These are phyloP conservation scores for Tuber borchii DNA, from an alignment of 495 filamentous ascomycete genomes.

Conservation along the genomic window DNA sequence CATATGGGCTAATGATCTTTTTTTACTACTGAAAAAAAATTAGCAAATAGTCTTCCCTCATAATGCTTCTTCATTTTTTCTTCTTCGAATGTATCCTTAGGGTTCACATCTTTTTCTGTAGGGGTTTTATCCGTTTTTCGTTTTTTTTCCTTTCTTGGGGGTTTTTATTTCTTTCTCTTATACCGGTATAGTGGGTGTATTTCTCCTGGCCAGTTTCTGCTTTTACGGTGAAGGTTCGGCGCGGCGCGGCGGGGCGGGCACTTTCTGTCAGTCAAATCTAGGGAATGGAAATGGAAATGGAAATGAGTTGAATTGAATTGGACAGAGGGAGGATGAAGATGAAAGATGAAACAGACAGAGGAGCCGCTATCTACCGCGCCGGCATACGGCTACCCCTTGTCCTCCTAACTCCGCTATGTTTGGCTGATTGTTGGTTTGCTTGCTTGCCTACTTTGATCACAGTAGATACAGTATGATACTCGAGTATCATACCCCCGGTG, in stretches of 20 bases:
- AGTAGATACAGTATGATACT: no score
- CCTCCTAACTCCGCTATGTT: neutral
- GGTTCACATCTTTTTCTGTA: slow-evolving; percentile 19
- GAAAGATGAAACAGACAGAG: neutral
- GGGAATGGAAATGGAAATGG: neutral
- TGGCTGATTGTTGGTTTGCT: neutral
- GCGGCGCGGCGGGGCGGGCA: neutral
- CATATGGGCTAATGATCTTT: slow-evolving; percentile 3
- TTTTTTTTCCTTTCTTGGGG: neutral
- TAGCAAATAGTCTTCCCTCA: neutral
- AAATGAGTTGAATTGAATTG: neutral
- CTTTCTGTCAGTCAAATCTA: neutral
- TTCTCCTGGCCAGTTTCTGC: slow-evolving; percentile 4
- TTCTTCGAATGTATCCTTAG: slow-evolving; percentile 22
- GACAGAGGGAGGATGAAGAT: neutral
- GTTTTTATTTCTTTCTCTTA: slow-evolving; percentile 14
- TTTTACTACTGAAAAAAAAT: slow-evolving; percentile 4
- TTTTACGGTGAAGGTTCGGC: neutral
- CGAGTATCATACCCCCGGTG: neutral
- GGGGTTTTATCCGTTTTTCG: slow-evolving; percentile 14
- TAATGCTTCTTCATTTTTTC: slow-evolving; percentile 4
- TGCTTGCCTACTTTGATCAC: neutral
- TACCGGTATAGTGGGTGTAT: slow-evolving; percentile 18
- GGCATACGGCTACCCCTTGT: neutral
- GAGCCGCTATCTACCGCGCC: neutral